phyloP scores from a whole-genome alignment of 108 stramenopile species.

The Skeletonema menzelii region DNA sequence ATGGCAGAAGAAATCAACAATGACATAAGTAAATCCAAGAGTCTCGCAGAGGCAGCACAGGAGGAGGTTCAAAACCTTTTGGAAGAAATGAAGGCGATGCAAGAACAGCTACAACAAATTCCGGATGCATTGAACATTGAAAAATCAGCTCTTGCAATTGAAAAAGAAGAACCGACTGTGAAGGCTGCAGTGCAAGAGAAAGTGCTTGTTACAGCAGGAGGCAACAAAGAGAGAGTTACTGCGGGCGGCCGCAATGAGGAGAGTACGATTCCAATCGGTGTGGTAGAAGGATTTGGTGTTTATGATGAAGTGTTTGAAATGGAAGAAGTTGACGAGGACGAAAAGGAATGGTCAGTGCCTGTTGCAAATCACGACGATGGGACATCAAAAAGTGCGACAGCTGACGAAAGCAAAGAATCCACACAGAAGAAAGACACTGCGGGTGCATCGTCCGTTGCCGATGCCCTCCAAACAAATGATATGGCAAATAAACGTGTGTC shows the following conservation, averaged over 20 bases:
- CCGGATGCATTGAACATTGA: slow-evolving; percentile 4
- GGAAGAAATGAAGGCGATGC: slow-evolving; percentile 17
- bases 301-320: background rate
- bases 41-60: slow-evolving; percentile 4
- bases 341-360: slow-evolving; percentile 11
- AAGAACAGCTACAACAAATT: slow-evolving; percentile 3
- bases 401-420: background rate
- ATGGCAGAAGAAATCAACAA: slow-evolving; percentile 25
- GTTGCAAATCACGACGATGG: background rate
- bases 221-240: background rate
- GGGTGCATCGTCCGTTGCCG: background rate
- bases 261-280: background rate
- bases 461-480: background rate
- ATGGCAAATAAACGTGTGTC: too few species aligned
- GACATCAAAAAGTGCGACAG: background rate
- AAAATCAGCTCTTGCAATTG: background rate
- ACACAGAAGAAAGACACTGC: background rate
- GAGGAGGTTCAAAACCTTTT: slow-evolving; percentile 15
- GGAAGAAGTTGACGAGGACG: background rate
- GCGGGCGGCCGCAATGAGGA: background rate
- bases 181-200: slow-evolving; percentile 2
- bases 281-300: background rate
- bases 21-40: slow-evolving; percentile 11
- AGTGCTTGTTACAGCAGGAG: background rate
- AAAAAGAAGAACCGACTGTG: background rate